These are phyloP conservation scores for Candida ovalis DNA, from an alignment of 805 yeast species.

Conservation along the genomic window DNA sequence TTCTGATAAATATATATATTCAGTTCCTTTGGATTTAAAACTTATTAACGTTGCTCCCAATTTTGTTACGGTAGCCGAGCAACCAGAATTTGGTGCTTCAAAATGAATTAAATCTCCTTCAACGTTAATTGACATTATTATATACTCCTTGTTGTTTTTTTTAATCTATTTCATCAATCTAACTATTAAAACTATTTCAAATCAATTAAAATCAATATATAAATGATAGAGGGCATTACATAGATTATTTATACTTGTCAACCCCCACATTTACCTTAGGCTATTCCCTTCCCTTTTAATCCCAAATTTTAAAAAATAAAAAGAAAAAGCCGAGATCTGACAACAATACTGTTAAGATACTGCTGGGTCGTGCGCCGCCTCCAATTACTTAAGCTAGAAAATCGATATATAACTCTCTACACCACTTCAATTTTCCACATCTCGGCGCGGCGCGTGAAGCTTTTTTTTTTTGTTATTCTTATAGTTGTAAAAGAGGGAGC, in stretches of 20 bases:
- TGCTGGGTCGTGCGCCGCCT: too few relatives aligned
- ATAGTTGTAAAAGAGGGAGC: too few relatives aligned
- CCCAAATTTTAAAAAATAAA: background rate
- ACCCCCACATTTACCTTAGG: background rate
- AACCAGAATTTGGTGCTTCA: slow-evolving; percentile 3
- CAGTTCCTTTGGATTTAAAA: slow-evolving; percentile 8
- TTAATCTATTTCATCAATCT: background rate
- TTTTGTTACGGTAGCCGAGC: slow-evolving; percentile 13
- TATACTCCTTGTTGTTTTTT: background rate
- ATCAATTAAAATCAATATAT: too few relatives aligned
- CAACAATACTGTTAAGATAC: too few relatives aligned
- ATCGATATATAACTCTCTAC: too few relatives aligned
- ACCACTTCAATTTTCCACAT: too few relatives aligned
- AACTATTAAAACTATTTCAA: too few relatives aligned
- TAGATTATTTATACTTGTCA: background rate
- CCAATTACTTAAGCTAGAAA: too few relatives aligned
- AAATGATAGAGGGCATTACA: background rate
- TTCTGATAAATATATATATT: slow-evolving; percentile 16
- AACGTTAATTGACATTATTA: slow-evolving; percentile 15
- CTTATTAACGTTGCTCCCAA: slow-evolving; percentile 19
- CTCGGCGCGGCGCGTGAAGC: too few relatives aligned
- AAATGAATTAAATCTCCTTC: slow-evolving; percentile 12
- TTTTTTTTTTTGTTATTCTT: too few relatives aligned
- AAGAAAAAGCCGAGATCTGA: background rate
- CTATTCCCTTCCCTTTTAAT: background rate